phyloP scores from a whole-genome alignment of 257 asterid genomes.

The Lycium barbarum region DNA sequence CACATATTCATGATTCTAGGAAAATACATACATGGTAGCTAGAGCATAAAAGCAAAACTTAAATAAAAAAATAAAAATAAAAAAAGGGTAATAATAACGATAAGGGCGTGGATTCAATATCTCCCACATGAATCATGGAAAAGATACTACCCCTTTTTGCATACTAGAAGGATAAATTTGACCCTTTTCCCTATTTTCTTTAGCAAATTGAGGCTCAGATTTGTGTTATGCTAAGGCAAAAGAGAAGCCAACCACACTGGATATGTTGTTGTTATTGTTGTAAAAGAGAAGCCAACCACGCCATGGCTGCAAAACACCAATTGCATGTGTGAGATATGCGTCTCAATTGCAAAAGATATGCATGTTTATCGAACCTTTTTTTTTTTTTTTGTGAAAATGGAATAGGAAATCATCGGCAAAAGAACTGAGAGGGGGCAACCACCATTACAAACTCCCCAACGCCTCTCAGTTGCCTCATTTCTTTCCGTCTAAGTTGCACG shows the following conservation, averaged over 20 bases:
- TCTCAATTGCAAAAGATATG: too few species aligned
- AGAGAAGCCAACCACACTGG: neutral
- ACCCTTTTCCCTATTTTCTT: neutral
- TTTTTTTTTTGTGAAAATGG: neutral
- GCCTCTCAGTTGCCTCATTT: constrained; percentile 26
- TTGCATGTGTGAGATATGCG: constrained; percentile 33
- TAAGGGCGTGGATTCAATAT: neutral
- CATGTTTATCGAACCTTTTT: too few species aligned
- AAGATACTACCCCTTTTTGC: neutral
- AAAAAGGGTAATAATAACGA: neutral
- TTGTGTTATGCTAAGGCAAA: neutral
- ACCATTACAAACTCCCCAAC: constrained; percentile 4
- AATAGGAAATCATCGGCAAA: neutral
- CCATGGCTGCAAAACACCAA: constrained; percentile 37
- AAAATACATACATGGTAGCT: too few species aligned
- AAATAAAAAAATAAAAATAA: constrained; percentile 21
- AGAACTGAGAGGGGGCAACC: neutral
- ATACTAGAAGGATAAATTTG: neutral
- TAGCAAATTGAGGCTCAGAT: constrained; percentile 5
- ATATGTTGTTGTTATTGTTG: too few species aligned
- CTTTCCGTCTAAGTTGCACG: neutral
- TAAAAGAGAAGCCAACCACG: neutral
- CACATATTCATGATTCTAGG: neutral
- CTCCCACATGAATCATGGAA: too few species aligned
- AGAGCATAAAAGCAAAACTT: too few species aligned